Percentiles rank a stretch among this genome's conserved stretches.
These are phyloP conservation scores for Malassezia arunalokei DNA, from an alignment of 1,284 basidiomycete genomes.

Conservation along the genomic window DNA sequence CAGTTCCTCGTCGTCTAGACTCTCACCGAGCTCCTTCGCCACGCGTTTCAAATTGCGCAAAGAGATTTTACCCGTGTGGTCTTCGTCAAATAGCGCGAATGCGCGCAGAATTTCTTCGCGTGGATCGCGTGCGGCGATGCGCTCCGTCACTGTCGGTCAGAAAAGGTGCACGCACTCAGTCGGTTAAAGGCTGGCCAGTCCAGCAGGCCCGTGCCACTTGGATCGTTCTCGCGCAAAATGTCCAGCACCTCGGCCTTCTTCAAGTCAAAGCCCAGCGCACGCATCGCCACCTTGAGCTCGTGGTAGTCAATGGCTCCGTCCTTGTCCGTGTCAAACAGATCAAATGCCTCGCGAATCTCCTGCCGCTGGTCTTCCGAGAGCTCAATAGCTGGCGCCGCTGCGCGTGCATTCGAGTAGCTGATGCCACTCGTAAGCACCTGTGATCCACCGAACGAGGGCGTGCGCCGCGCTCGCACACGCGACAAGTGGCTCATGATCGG, in stretches of 20 bases:
- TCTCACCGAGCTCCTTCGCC: constrained; percentile 92
- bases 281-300: constrained; percentile 96
- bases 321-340: constrained; percentile 97
- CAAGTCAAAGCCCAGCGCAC: constrained; percentile 90
- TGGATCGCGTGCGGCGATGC: constrained; percentile 82
- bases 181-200: constrained; percentile 86
- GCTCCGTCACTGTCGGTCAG: constrained; percentile 66
- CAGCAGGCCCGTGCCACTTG: constrained; percentile 77
- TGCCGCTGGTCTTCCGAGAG: constrained; percentile 88
- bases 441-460: constrained; percentile 8
- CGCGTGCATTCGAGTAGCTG: neutral
- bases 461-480: constrained; percentile 7
- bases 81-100: constrained; percentile 92
- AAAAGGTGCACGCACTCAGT: constrained; percentile 63
- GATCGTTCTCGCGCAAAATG: constrained; percentile 80
- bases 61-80: constrained; percentile 85
- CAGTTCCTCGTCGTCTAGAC: constrained; percentile 92
- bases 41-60: constrained; percentile 81
- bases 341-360: constrained; percentile 97
- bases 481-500: constrained; percentile 4
- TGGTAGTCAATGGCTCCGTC: constrained; percentile 76
- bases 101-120: constrained; percentile 90
- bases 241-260: constrained; percentile 98
- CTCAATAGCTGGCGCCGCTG: constrained; percentile 11
- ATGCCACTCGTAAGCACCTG: neutral